phyloP scores from a whole-genome alignment of 192 early-diverging fungal species.

The Coemansia sp. region DNA sequence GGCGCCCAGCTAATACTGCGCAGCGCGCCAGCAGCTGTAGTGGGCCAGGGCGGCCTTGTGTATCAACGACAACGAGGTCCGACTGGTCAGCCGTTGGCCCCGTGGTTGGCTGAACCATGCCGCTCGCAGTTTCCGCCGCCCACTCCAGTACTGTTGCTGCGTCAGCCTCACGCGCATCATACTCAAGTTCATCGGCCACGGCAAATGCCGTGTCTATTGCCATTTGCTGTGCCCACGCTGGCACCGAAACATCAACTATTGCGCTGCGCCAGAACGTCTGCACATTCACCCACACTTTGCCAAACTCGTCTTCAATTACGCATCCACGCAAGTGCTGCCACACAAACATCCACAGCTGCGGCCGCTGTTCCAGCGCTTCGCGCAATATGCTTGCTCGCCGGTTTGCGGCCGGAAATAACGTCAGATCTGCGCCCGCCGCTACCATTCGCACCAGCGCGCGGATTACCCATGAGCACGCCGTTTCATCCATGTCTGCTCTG shows the following conservation, averaged over 20 bases:
- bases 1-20: background rate
- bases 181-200: slow-evolving; percentile 8
- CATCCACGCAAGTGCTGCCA: slow-evolving; percentile 5
- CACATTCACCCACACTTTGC: background rate
- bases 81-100: background rate
- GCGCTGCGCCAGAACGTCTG: slow-evolving; percentile 10
- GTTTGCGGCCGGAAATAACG: no score
- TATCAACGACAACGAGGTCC: background rate
- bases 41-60: background rate
- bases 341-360: slow-evolving; percentile 6
- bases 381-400: slow-evolving; percentile 19
- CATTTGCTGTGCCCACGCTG: slow-evolving; percentile 24
- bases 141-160: slow-evolving; percentile 20
- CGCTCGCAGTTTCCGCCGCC: slow-evolving; percentile 2
- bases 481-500: background rate
- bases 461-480: slow-evolving; percentile 2
- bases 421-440: background rate
- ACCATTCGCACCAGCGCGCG: slow-evolving; percentile 12
- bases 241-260: slow-evolving; percentile 20
- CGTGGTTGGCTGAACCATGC: slow-evolving; percentile 8
- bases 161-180: background rate
- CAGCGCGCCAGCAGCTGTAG: slow-evolving; percentile 1
- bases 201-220: slow-evolving; percentile 7
- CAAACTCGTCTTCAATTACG: background rate
- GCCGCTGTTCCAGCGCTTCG: slow-evolving; percentile 16